Evolutionary conservation across 192 early-diverging fungal genomes (phyloP).

Genomic region (Diversispora eburnea): DNA sequence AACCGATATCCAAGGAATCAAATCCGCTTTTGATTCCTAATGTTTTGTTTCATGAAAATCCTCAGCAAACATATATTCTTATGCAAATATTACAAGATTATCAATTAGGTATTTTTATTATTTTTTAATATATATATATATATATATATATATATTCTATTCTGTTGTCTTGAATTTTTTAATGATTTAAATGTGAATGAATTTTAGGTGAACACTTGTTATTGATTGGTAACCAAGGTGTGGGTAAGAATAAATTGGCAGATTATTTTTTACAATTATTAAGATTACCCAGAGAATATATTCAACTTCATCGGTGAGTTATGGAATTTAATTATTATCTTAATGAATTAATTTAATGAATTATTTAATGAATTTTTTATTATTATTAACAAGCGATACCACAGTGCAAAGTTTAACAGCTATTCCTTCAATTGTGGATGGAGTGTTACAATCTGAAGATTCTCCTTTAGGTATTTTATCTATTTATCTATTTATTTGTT

Average conservation of each 20-base stretch:
- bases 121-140: neutral
- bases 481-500: neutral
- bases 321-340: neutral
- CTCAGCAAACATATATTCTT: constrained; percentile 64
- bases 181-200: neutral
- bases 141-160: neutral
- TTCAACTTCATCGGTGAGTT: constrained; percentile 60
- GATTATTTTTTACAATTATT: constrained; percentile 73
- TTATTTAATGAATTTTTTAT: neutral
- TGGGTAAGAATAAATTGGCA: constrained; percentile 60
- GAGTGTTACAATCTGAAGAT: constrained; percentile 67
- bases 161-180: neutral
- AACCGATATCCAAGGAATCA: constrained; percentile 45
- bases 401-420: constrained; percentile 75
- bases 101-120: constrained; percentile 41
- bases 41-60: constrained; percentile 73
- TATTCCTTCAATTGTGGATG: constrained; percentile 68
- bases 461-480: constrained; percentile 60
- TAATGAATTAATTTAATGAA: neutral
- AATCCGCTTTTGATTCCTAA: constrained; percentile 66
- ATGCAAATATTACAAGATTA: constrained; percentile 79
- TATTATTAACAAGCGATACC: constrained; percentile 50
- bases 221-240: constrained; percentile 81
- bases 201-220: constrained; percentile 69
- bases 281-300: constrained; percentile 68